These are phyloP conservation scores for Castanospermum australe DNA, from an alignment of 306 rosid species.

Conservation along the genomic window DNA sequence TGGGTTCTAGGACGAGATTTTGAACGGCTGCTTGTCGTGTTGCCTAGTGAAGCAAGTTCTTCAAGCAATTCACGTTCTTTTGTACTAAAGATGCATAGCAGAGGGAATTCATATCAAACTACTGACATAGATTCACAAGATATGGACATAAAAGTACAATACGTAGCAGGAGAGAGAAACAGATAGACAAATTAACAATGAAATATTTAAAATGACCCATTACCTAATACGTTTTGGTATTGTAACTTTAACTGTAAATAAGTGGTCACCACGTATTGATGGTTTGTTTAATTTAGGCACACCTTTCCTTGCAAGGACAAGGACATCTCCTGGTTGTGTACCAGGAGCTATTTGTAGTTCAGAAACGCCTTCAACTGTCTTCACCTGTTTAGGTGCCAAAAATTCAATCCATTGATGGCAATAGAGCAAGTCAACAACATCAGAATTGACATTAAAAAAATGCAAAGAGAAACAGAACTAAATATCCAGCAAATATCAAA, in stretches of 20 bases:
- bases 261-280: slow-evolving; percentile 92
- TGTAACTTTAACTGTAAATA: slow-evolving; percentile 81
- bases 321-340: slow-evolving; percentile 88
- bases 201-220: slow-evolving; percentile 23
- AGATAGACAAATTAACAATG: background rate
- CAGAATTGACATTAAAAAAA: background rate
- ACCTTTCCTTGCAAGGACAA: slow-evolving; percentile 86
- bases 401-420: slow-evolving; percentile 22
- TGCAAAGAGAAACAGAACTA: background rate
- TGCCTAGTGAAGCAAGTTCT: slow-evolving; percentile 69
- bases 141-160: slow-evolving; percentile 6
- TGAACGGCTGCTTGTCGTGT: slow-evolving; percentile 50
- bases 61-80: slow-evolving; percentile 87
- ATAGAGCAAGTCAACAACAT: slow-evolving; percentile 5
- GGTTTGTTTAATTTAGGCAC: slow-evolving; percentile 87
- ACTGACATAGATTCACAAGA: background rate
- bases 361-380: slow-evolving; percentile 79
- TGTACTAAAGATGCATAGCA: slow-evolving; percentile 44
- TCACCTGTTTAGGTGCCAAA: slow-evolving; percentile 59
- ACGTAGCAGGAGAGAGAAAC: background rate
- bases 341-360: slow-evolving; percentile 87
- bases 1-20: slow-evolving; percentile 54
- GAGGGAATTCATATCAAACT: slow-evolving; percentile 25
- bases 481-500: background rate
- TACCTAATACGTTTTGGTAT: slow-evolving; percentile 92